Conservation (phyloP, 768 basidiomycete species). For the Boletus pseudopeckii region DNA sequence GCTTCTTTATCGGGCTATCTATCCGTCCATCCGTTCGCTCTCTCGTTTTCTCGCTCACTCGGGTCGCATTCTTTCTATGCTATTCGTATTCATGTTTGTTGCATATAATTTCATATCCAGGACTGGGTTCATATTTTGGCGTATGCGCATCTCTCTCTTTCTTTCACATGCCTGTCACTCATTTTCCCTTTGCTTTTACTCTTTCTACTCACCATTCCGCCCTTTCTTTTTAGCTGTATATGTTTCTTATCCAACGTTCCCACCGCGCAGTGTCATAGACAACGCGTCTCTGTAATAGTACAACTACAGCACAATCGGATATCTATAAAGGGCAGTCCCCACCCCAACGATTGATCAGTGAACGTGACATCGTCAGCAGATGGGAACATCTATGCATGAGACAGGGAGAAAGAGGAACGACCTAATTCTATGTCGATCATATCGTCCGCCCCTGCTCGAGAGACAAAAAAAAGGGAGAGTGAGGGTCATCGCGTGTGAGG, state of each 20-base stretch:
- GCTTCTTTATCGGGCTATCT: conserved; percentile 19
- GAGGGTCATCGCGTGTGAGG: not conserved
- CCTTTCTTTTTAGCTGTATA: conserved; percentile 8
- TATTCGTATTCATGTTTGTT: conserved; percentile 6
- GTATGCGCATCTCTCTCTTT: not conserved
- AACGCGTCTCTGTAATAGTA: conserved; percentile 16
- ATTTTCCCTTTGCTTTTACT: not conserved
- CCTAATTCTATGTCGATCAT: conserved; percentile 19
- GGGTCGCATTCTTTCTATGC: not conserved
- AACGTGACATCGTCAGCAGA: not conserved
- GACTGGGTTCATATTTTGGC: conserved; percentile 8
- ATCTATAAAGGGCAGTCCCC: conserved; percentile 5
- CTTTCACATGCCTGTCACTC: conserved; percentile 9
- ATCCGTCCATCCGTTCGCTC: conserved; percentile 1
- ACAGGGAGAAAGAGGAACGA: not conserved
- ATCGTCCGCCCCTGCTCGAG: conserved; percentile 13
- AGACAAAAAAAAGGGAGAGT: not conserved
- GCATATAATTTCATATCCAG: conserved; percentile 10
- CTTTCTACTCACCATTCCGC: not conserved
- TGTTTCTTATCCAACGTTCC: conserved; percentile 1
- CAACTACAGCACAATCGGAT: conserved; percentile 14
- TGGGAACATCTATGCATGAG: conserved; percentile 6
- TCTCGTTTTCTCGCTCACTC: not conserved
- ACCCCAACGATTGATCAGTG: not conserved
- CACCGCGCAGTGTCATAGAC: not conserved